These are phyloP conservation scores for Fusarium papillatum DNA, from an alignment of 2,329 filamentous ascomycete species.

Conservation along the genomic window DNA sequence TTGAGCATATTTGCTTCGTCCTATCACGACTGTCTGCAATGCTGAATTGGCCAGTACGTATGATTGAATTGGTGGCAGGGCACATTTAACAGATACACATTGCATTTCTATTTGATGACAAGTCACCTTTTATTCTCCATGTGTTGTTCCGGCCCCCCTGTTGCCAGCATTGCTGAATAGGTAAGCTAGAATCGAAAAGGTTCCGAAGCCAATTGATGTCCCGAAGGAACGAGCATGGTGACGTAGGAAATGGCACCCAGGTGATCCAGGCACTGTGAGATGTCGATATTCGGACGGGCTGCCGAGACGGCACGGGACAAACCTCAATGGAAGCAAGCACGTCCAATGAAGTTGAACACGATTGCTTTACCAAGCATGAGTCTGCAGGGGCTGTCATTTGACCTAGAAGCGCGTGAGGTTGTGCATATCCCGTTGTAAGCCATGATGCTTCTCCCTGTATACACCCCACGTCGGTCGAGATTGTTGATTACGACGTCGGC, in stretches of 20 bases:
- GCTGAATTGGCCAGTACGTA: not conserved
- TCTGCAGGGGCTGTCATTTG: slow-evolving; percentile 27
- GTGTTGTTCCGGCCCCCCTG: not conserved
- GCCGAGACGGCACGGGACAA: not conserved
- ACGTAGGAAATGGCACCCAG: not conserved
- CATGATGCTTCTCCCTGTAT: not conserved
- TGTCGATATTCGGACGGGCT: not conserved
- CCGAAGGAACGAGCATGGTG: not conserved
- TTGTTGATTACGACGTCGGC: slow-evolving; percentile 1
- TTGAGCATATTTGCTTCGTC: not conserved
- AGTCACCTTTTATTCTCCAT: not conserved
- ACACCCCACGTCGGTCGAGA: slow-evolving; percentile 17
- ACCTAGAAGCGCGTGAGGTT: slow-evolving; percentile 15
- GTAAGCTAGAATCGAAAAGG: not conserved
- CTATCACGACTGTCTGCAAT: not conserved
- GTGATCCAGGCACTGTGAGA: not conserved
- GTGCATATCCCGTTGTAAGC: slow-evolving; percentile 5
- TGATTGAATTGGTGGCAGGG: slow-evolving; percentile 3
- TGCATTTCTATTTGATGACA: not conserved
- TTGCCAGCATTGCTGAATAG: not conserved
- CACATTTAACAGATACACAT: not conserved
- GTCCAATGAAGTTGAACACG: not conserved
- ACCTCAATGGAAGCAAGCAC: not conserved
- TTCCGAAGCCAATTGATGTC: not conserved
- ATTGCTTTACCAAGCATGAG: not conserved